These are phyloP conservation scores for Arachis hypogaea DNA, from an alignment of 306 rosid genomes.

Conservation along the genomic window DNA sequence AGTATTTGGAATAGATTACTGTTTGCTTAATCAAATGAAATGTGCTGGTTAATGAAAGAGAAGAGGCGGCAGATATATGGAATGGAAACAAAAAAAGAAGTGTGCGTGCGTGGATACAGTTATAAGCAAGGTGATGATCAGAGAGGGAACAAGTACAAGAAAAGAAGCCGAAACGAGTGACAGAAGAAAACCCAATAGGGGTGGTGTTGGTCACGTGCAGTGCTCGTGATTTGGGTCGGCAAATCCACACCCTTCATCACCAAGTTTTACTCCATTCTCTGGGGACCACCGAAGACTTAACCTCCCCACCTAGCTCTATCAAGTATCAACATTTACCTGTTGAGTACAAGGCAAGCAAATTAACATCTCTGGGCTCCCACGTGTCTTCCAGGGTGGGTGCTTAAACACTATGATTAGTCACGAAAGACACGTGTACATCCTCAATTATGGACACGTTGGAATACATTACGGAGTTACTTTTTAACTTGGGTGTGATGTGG, in stretches of 20 bases:
- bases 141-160: slow-evolving; percentile 27
- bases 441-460: background rate
- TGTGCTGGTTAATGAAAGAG: too few relatives aligned
- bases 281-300: too few relatives aligned
- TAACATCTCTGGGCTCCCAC: slow-evolving; percentile 20
- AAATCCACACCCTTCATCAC: slow-evolving; percentile 45
- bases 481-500: slow-evolving; percentile 12
- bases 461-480: background rate
- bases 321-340: background rate
- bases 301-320: slow-evolving; percentile 38
- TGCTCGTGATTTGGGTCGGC: slow-evolving; percentile 58
- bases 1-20: too few relatives aligned
- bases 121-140: slow-evolving; percentile 19
- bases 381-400: slow-evolving; percentile 59
- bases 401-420: background rate
- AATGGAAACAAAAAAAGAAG: too few relatives aligned
- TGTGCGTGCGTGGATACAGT: background rate
- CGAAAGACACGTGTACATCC: slow-evolving; percentile 33
- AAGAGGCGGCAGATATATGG: background rate
- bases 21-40: too few relatives aligned
- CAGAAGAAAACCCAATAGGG: slow-evolving; percentile 36
- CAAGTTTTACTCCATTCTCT: slow-evolving; percentile 39
- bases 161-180: slow-evolving; percentile 40
- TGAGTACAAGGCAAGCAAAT: slow-evolving; percentile 61
- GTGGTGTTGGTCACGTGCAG: slow-evolving; percentile 50